A percentile compares a stretch with the other conserved stretches of the same genome.
Evolutionary conservation across 495 filamentous ascomycete species (phyloP).

Genomic region (Podospora fimiseda): DNA sequence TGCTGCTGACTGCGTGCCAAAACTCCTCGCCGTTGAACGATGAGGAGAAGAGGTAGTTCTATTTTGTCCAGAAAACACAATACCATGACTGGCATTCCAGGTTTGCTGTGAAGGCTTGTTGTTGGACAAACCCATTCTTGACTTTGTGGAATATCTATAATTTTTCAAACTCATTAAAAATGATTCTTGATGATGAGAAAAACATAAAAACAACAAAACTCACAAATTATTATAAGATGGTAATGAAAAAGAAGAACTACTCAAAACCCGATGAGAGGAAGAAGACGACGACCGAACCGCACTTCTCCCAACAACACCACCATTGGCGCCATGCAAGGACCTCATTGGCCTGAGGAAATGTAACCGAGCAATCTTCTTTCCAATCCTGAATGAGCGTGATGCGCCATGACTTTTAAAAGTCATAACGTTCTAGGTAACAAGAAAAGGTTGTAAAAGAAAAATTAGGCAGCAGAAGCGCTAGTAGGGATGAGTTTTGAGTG

Average conservation of each 20-base stretch:
- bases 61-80: slow-evolving; percentile 28
- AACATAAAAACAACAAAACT: too few species aligned
- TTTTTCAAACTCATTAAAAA: too few species aligned
- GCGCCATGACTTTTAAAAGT: slow-evolving; percentile 20
- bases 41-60: slow-evolving; percentile 18
- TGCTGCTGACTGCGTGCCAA: too few species aligned
- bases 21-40: slow-evolving; percentile 5
- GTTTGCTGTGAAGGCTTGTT: slow-evolving; percentile 21
- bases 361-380: not conserved
- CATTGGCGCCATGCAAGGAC: not conserved
- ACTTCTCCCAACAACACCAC: not conserved
- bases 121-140: slow-evolving; percentile 24
- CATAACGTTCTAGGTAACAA: slow-evolving; percentile 14
- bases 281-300: not conserved
- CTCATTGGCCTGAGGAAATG: slow-evolving; percentile 8
- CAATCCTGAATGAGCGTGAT: slow-evolving; percentile 7
- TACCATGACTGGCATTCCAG: slow-evolving; percentile 37
- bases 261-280: too few species aligned
- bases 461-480: slow-evolving; percentile 14
- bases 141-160: not conserved
- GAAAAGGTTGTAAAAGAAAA: not conserved
- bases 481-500: not conserved
- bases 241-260: not conserved
- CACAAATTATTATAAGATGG: not conserved
- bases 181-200: too few species aligned